phyloP scores from a whole-genome alignment of 768 basidiomycete species.

The Tephrocybe sp. region DNA sequence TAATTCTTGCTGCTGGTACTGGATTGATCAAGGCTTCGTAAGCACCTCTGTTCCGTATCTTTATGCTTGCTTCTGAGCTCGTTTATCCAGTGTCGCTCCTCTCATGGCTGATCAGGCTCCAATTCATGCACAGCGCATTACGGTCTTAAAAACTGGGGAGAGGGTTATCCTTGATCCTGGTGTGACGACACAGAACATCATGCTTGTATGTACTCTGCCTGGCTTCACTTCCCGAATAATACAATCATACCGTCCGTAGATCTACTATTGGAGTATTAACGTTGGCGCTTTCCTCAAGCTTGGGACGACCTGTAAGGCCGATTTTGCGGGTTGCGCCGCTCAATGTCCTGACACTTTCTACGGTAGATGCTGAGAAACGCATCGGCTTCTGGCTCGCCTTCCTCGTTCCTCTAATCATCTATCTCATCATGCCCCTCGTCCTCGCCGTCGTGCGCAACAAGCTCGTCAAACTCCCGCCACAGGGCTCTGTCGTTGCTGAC shows the following conservation, averaged over 20 bases:
- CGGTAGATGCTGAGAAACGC: slow-evolving; percentile 16
- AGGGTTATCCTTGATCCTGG: slow-evolving; percentile 18
- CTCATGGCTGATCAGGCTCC: slow-evolving; percentile 19
- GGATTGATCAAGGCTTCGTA: slow-evolving; percentile 18
- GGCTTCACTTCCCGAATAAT: not conserved
- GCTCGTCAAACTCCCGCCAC: slow-evolving; percentile 31
- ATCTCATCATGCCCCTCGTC: slow-evolving; percentile 31
- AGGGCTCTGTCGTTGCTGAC: slow-evolving; percentile 34
- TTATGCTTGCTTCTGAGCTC: not conserved
- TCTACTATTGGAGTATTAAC: slow-evolving; percentile 19
- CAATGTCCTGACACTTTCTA: not conserved
- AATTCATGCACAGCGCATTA: slow-evolving; percentile 9
- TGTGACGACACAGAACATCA: slow-evolving; percentile 17
- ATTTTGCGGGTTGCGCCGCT: not conserved
- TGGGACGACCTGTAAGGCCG: slow-evolving; percentile 13
- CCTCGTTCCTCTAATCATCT: slow-evolving; percentile 25
- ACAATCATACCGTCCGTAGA: not conserved
- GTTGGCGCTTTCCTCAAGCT: slow-evolving; percentile 17
- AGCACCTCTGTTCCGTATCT: not conserved
- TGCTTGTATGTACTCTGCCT: slow-evolving; percentile 7
- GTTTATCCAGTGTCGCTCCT: slow-evolving; percentile 14
- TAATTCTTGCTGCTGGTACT: slow-evolving; percentile 10
- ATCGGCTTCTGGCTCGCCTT: slow-evolving; percentile 27
- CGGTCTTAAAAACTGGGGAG: slow-evolving; percentile 13
- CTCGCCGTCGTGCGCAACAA: slow-evolving; percentile 24